Base-by-base conservation (phyloP, 23 red algal species). In the Gracilaria domingensis region DNA sequence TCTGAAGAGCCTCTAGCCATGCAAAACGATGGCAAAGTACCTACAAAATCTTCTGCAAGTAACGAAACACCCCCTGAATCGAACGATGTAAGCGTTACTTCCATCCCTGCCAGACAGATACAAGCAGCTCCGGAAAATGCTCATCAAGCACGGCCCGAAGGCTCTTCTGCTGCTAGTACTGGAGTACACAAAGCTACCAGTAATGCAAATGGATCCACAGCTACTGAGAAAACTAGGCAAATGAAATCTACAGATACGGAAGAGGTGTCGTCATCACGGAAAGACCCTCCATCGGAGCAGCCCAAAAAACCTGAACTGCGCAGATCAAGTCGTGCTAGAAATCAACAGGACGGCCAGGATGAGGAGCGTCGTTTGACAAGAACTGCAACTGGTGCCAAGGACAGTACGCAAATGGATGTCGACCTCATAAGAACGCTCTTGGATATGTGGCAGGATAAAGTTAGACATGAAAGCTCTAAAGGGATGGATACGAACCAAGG, bases 391-490 rank as follows among this genome's bases (percentile, higher is more conserved):
- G 87, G 64, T 49, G 53, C 61, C 2, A 66, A 47, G 54, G 74
- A 79, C 17, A 90, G 57, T n/a, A 53, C 34, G 12, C 50, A 90
- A 69, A 74, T 77, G 53, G 87, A 90, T 79, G 35, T 34, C 20
- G 76, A 90, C 30, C 53, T 90, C 38, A 81, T 90, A 42, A 71
- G 57, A 58, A 57, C 87, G 35, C 34, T 90, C 35, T 32, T 90
- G 17, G 37, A 66, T 23, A 64, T 90, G 20, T 90, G 69, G 20
- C 25, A 76, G 13, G 42, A 82, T 62, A 40, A 23, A 26, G 2
- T 82, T 26, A 33, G 36, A 11, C 29, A 82, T 18, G 79, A 44
- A 25, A 42, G 50, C 38, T 45, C 20, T 17, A 23, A 45, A 32
- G 8, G 0, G 0, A 30, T 20, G 26, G 7, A 51, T 11, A 26